Base-by-base conservation (phyloP, 768 basidiomycete species). In the Suillus luteus region DNA sequence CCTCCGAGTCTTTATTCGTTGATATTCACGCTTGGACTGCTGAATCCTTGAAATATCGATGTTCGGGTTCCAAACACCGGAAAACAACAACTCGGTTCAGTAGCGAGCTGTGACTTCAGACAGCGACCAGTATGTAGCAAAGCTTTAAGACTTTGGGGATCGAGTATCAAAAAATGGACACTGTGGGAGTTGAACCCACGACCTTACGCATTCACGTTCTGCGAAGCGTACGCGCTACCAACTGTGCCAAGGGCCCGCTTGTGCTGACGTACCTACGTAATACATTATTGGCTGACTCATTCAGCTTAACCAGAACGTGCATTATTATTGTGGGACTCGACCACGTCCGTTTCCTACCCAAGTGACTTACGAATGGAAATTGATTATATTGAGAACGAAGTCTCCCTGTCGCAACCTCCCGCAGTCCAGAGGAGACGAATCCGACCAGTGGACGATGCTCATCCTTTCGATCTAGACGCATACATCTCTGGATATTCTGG, bases 381-480 rank as follows among this genome's bases (percentile, higher is more conserved):
- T 2, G 73, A 75, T 68, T 66, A 60, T 48, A 68, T 71, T 64
- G 74, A 75, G 1, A 62, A 68, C 17, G 75, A 75, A 24, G 64
- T 68, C 59, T 62, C 65, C n/a, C 61, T 62, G 59, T 66, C 67
- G 27, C 63, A 49, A 35, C 37, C 62, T 43, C 55, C 60, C 5
- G 65, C 63, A 31, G 65, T 59, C 10, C 44, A 62, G 5, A 62
- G 70, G 64, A 65, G 69, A 62, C 70, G 73, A 27, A 67, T 81
- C 24, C 83, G 83, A 2, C 77, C 78, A 14, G 83, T 95, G 15
- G 89, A 94, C 74, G 91, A 92, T 49, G 82, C 82, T 0, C 93
- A 95, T 71, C 92, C 94, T 5, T 95, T 94, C 71, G 94, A 96
- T 71, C 84, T 96, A 60, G 95, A 96, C 63, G 75, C 85, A 48